phyloP scores from a whole-genome alignment of 257 asterid genomes.

The Solanum clarkiae region DNA sequence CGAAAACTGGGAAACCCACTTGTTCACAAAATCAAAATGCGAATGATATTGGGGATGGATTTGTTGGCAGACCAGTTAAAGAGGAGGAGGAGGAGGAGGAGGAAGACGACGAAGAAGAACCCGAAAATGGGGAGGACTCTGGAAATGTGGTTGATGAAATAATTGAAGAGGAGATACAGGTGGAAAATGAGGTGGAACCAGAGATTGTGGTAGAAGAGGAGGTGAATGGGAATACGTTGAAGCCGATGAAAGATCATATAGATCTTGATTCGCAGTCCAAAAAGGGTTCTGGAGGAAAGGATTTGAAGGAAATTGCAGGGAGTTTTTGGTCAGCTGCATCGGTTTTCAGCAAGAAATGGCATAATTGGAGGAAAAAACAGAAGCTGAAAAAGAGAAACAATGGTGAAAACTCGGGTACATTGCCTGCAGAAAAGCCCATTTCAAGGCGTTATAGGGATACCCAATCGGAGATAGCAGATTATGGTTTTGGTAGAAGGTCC shows the following conservation, averaged over 20 bases:
- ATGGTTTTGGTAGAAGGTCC: slow-evolving; percentile 67
- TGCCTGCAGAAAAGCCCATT: slow-evolving; percentile 45
- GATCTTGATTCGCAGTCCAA: slow-evolving; percentile 49
- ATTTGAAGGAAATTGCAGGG: slow-evolving; percentile 18
- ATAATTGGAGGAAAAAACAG: slow-evolving; percentile 59
- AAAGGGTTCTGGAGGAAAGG: slow-evolving; percentile 24
- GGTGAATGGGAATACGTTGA: slow-evolving; percentile 15
- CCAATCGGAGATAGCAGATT: slow-evolving; percentile 62
- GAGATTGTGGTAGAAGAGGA: slow-evolving; percentile 61
- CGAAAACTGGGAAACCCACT: slow-evolving; percentile 3
- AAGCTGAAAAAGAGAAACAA: slow-evolving; percentile 37
- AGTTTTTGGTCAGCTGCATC: slow-evolving; percentile 59
- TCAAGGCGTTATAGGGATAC: slow-evolving; percentile 46
- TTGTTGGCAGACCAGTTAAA: slow-evolving; percentile 26
- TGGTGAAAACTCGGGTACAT: slow-evolving; percentile 27
- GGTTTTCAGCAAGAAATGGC: slow-evolving; percentile 64
- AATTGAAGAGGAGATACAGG: slow-evolving; percentile 24
- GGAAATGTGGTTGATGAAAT: slow-evolving; percentile 41
- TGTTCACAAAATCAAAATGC: slow-evolving; percentile 1
- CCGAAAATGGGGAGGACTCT: slow-evolving; percentile 23
- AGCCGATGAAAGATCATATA: slow-evolving; percentile 77
- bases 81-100: slow-evolving; percentile 39
- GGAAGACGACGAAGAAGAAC: slow-evolving; percentile 23
- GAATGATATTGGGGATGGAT: neutral
- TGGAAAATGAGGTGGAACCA: slow-evolving; percentile 18